Percentiles rank a stretch among this genome's conserved stretches.
phyloP scores from a whole-genome alignment of 2,329 filamentous ascomycete species.

The Akanthomyces muscarius region DNA sequence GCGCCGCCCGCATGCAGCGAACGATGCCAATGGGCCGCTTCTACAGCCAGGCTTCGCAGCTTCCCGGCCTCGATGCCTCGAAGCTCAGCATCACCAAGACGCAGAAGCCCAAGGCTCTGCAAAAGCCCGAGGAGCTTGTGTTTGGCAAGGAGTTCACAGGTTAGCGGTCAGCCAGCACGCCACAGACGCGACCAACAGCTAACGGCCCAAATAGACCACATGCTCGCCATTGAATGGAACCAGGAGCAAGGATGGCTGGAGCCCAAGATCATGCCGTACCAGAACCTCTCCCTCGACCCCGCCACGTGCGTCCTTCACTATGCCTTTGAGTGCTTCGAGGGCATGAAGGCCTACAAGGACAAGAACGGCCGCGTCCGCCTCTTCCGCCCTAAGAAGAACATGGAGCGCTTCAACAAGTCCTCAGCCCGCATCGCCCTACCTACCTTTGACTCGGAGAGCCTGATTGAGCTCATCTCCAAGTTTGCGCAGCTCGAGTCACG shows the following conservation, averaged over 20 bases:
- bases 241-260: conserved; percentile 76
- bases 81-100: conserved; percentile 74
- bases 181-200: not conserved
- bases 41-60: conserved; percentile 53
- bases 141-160: conserved; percentile 92
- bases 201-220: conserved; percentile 67
- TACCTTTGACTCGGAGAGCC: conserved; percentile 68
- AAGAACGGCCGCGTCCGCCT: conserved; percentile 71
- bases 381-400: conserved; percentile 95
- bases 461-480: conserved; percentile 77
- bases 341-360: conserved; percentile 99
- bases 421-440: conserved; percentile 88
- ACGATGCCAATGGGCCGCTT: conserved; percentile 30
- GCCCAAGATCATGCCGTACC: conserved; percentile 85
- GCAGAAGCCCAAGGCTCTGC: conserved; percentile 66
- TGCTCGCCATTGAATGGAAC: conserved; percentile 94
- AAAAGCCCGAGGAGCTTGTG: conserved; percentile 74
- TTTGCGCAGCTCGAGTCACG: conserved; percentile 78
- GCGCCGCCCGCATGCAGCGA: conserved; percentile 34
- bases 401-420: conserved; percentile 90
- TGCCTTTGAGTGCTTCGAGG: conserved; percentile 96
- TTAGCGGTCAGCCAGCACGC: conserved; percentile 32
- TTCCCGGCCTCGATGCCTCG: conserved; percentile 69
- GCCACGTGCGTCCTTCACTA: conserved; percentile 98
- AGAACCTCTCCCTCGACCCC: conserved; percentile 94